Percentiles rank a stretch among this genome's conserved stretches.
Evolutionary conservation across 345 rosid genomes (phyloP).

Genomic region (Lepidium sativum): DNA sequence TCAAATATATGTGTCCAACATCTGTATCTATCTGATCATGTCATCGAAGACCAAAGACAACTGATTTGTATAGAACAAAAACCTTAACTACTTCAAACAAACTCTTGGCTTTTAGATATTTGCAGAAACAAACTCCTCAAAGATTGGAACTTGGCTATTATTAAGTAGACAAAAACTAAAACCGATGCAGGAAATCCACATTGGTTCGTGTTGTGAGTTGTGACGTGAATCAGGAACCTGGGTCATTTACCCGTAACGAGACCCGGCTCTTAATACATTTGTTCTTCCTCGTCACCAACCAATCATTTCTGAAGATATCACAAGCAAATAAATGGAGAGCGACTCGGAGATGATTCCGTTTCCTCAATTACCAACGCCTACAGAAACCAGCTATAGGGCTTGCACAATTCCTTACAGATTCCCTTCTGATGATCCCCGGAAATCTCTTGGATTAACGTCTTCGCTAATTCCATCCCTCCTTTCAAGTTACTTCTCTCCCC

Average conservation of each 20-base stretch:
- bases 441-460: conserved; percentile 85
- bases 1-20: background rate
- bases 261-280: background rate
- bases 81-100: background rate
- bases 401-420: conserved; percentile 88
- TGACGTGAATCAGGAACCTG: background rate
- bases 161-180: too few species aligned
- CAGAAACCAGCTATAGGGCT: conserved; percentile 64
- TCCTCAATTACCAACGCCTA: conserved; percentile 63
- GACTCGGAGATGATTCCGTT: conserved; percentile 59
- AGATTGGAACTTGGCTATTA: too few species aligned
- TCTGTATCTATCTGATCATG: background rate
- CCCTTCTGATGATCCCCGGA: conserved; percentile 75
- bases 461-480: conserved; percentile 77
- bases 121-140: too few species aligned
- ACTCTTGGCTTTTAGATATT: too few species aligned
- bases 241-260: background rate
- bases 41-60: background rate
- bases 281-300: conserved; percentile 59
- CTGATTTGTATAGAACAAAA: background rate
- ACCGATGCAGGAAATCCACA: background rate
- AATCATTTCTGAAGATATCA: background rate
- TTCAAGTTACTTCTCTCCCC: conserved; percentile 44
- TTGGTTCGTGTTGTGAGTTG: too few species aligned
- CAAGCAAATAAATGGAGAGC: too few species aligned